Evolutionary conservation across 345 rosid genomes (phyloP).

Genomic region (Corchorus capsularis): DNA sequence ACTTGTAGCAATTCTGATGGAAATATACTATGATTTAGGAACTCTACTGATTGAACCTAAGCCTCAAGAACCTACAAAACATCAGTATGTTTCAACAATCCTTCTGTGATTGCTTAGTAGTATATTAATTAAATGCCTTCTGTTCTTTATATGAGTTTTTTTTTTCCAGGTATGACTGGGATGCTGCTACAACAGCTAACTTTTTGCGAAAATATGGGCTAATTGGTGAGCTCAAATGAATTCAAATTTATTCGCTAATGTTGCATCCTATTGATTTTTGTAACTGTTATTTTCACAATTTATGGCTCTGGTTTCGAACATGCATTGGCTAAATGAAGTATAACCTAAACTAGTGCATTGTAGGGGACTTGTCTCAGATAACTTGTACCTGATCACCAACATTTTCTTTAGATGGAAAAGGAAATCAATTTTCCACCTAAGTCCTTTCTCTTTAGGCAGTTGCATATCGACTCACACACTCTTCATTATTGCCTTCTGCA

Average conservation of each 20-base stretch:
- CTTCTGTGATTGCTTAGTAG: background rate
- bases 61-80: slow-evolving; percentile 98
- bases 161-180: slow-evolving; percentile 79
- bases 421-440: too few species aligned
- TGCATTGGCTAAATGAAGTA: slow-evolving; percentile 7
- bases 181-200: slow-evolving; percentile 90
- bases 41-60: slow-evolving; percentile 91
- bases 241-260: background rate
- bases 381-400: background rate
- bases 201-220: slow-evolving; percentile 88
- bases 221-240: slow-evolving; percentile 39
- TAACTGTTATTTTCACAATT: background rate
- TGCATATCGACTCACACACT: background rate
- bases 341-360: too few species aligned
- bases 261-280: background rate
- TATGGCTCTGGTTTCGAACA: background rate
- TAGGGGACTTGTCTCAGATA: background rate
- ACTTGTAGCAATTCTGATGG: slow-evolving; percentile 2
- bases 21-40: slow-evolving; percentile 39
- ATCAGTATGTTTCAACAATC: slow-evolving; percentile 52
- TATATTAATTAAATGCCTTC: background rate
- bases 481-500: slow-evolving; percentile 21
- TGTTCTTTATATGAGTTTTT: slow-evolving; percentile 8
- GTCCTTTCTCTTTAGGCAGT: background rate
- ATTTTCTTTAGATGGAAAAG: background rate